These are phyloP conservation scores for Hymenoscyphus occultus DNA, from an alignment of 2,329 filamentous ascomycete species.

Conservation along the genomic window DNA sequence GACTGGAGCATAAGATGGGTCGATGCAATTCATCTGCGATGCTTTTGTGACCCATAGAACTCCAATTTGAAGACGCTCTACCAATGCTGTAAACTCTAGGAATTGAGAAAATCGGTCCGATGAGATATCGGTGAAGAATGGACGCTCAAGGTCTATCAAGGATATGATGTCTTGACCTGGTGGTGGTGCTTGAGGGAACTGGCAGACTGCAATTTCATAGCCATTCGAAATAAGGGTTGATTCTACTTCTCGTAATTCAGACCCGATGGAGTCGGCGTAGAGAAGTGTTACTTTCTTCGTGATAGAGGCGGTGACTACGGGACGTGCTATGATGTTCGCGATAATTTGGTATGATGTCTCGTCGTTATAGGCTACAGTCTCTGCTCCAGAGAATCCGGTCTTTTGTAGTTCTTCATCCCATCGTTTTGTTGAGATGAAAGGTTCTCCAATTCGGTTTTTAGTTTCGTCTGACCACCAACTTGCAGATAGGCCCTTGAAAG, in stretches of 20 bases:
- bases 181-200: constrained; percentile 6
- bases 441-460: constrained; percentile 28
- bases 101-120: constrained; percentile 14
- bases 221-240: not conserved
- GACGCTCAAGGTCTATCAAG: constrained; percentile 27
- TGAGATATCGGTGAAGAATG: constrained; percentile 31
- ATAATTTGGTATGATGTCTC: constrained; percentile 26
- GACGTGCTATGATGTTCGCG: constrained; percentile 25
- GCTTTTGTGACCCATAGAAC: constrained; percentile 28
- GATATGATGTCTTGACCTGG: constrained; percentile 29
- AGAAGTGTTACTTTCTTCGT: constrained; percentile 12
- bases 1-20: constrained; percentile 23
- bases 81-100: constrained; percentile 13
- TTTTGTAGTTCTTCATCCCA: constrained; percentile 32
- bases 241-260: not conserved
- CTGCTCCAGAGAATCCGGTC: constrained; percentile 36
- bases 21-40: constrained; percentile 24
- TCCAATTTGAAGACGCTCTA: constrained; percentile 6
- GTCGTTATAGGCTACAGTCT: constrained; percentile 28
- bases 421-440: constrained; percentile 26
- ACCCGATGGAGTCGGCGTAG: not conserved
- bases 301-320: constrained; percentile 6
- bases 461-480: constrained; percentile 24
- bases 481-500: constrained; percentile 14
- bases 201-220: not conserved